Conservation (phyloP, 2,329 filamentous ascomycete species). For the Neonectria faginata region DNA sequence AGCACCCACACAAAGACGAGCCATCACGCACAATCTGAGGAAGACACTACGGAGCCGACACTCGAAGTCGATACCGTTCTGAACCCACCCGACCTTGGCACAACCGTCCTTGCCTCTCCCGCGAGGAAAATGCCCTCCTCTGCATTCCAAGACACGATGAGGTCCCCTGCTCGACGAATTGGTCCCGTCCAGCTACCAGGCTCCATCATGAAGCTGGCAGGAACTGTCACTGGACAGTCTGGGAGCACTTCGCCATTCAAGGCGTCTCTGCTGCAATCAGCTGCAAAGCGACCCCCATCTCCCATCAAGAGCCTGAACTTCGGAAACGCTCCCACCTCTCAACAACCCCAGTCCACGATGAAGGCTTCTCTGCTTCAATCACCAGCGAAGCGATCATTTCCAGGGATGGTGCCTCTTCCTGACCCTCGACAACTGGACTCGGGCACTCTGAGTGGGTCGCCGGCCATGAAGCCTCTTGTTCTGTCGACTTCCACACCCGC, state of each 20-base stretch:
- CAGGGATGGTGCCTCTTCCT: slow-evolving; percentile 50
- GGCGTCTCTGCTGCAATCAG: slow-evolving; percentile 61
- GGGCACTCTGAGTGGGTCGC: slow-evolving; percentile 44
- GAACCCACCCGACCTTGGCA: slow-evolving; percentile 52
- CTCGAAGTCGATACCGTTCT: slow-evolving; percentile 47
- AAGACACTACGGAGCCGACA: slow-evolving; percentile 39
- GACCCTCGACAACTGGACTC: slow-evolving; percentile 43
- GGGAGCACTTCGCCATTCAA: slow-evolving; percentile 52
- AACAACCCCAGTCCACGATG: slow-evolving; percentile 53
- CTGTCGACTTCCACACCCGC: slow-evolving; percentile 47
- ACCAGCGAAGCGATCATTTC: slow-evolving; percentile 60
- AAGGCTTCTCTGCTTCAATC: slow-evolving; percentile 63
- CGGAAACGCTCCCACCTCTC: slow-evolving; percentile 42
- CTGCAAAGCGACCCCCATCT: slow-evolving; percentile 63
- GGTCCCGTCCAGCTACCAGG: slow-evolving; percentile 48
- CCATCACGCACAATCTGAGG: slow-evolving; percentile 29
- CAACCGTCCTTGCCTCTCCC: slow-evolving; percentile 63
- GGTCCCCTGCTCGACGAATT: slow-evolving; percentile 65
- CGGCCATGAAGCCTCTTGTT: slow-evolving; percentile 53
- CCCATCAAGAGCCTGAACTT: slow-evolving; percentile 55
- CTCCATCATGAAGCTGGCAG: slow-evolving; percentile 48
- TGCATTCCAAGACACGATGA: slow-evolving; percentile 66
- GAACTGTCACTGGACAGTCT: slow-evolving; percentile 25
- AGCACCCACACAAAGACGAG: slow-evolving; percentile 26
- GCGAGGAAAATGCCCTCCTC: slow-evolving; percentile 66